Percentiles rank a stretch among this genome's conserved stretches.
Evolutionary conservation across 805 yeast species (phyloP).

Genomic region (Hanseniaspora jakobsenii): DNA sequence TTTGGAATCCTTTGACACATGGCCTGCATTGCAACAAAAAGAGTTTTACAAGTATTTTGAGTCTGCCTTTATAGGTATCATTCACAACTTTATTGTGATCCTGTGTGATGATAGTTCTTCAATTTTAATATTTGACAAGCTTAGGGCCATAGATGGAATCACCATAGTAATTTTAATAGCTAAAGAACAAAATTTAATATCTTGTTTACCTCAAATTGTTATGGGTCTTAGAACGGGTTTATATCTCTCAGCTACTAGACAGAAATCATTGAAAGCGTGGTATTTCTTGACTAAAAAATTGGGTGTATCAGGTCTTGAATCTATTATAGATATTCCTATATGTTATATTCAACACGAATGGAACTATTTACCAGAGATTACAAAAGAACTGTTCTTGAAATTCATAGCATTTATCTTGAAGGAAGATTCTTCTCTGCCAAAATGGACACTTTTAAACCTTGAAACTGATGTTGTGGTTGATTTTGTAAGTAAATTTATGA

Average conservation of each 20-base stretch:
- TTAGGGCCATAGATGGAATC: slow-evolving; percentile 61
- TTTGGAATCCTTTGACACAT: slow-evolving; percentile 21
- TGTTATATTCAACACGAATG: slow-evolving; percentile 65
- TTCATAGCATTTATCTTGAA: slow-evolving; percentile 7
- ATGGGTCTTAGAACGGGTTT: slow-evolving; percentile 74
- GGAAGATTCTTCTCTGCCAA: slow-evolving; percentile 21
- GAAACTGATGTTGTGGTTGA: slow-evolving; percentile 1
- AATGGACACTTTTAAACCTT: slow-evolving; percentile 8
- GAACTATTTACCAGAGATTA: slow-evolving; percentile 36
- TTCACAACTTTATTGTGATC: slow-evolving; percentile 66
- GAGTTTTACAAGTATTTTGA: slow-evolving; percentile 36
- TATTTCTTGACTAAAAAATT: slow-evolving; percentile 45
- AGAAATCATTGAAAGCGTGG: slow-evolving; percentile 58
- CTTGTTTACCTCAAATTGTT: slow-evolving; percentile 72
- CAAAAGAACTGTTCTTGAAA: slow-evolving; percentile 36
- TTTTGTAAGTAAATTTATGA: slow-evolving; percentile 10
- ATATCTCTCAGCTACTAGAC: slow-evolving; percentile 48
- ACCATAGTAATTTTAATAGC: slow-evolving; percentile 46
- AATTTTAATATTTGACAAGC: slow-evolving; percentile 59
- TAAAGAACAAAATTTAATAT: slow-evolving; percentile 42
- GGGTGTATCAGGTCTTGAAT: slow-evolving; percentile 43
- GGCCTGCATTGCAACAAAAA: slow-evolving; percentile 25
- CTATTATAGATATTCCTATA: slow-evolving; percentile 60
- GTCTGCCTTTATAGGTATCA: slow-evolving; percentile 57
- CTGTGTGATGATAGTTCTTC: slow-evolving; percentile 63